These are phyloP conservation scores for Helichrysum umbraculigerum DNA, from an alignment of 129 eudicot genomes.

Conservation along the genomic window DNA sequence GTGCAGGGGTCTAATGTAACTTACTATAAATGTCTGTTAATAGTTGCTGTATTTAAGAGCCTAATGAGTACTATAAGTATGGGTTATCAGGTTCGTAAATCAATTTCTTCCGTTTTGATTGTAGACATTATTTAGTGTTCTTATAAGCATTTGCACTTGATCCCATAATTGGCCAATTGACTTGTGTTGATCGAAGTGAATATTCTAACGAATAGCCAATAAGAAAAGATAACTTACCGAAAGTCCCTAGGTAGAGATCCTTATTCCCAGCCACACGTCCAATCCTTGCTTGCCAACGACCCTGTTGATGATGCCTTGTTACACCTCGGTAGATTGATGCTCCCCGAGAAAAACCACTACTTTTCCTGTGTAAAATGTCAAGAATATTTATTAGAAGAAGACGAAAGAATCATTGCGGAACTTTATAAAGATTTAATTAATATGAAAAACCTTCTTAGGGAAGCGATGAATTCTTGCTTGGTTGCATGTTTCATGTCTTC, in stretches of 20 bases:
- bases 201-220: background rate
- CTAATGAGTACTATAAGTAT: no score
- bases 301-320: slow-evolving; percentile 99
- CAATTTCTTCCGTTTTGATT: no score
- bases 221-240: slow-evolving; percentile 47
- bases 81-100: no score
- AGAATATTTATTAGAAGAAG: background rate
- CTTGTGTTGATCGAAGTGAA: background rate
- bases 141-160: no score
- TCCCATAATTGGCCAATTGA: no score
- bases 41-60: no score
- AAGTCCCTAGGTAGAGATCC: slow-evolving; percentile 91
- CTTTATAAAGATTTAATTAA: background rate
- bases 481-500: slow-evolving; percentile 84
- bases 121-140: no score
- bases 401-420: background rate
- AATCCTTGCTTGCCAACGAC: slow-evolving; percentile 98
- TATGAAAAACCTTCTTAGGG: slow-evolving; percentile 68
- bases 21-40: no score
- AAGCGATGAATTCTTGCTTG: slow-evolving; percentile 93
- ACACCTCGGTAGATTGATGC: slow-evolving; percentile 99
- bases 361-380: slow-evolving; percentile 56
- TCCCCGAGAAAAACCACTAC: slow-evolving; percentile 98
- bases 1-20: background rate
- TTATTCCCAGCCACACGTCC: slow-evolving; percentile 99